Conservation (phyloP, 2,329 filamentous ascomycete species). For the Fulvia fulva region DNA sequence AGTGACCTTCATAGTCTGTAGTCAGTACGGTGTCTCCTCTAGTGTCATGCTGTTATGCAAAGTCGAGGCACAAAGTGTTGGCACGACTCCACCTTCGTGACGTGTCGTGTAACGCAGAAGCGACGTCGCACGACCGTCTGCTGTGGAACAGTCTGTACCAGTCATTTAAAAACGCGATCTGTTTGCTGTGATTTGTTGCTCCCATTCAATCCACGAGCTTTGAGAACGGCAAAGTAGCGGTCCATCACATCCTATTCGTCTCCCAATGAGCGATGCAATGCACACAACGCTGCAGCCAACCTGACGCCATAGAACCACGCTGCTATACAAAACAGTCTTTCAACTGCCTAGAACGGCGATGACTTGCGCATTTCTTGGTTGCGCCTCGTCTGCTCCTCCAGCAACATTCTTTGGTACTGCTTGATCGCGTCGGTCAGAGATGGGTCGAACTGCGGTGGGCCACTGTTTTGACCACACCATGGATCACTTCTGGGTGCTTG, state of each 20-base stretch:
- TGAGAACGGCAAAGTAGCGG: too few species aligned
- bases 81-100: background rate
- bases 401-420: constrained; percentile 16
- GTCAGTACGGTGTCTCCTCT: too few species aligned
- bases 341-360: background rate
- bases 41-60: too few species aligned
- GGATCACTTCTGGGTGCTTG: background rate
- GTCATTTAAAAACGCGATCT: background rate
- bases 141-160: background rate
- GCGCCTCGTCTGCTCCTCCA: constrained; percentile 12
- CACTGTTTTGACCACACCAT: background rate
- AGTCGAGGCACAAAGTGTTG: too few species aligned
- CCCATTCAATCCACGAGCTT: too few species aligned
- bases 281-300: background rate
- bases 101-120: background rate
- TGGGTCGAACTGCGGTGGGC: background rate
- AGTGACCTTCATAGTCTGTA: too few species aligned
- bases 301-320: background rate
- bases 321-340: background rate
- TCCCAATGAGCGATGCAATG: too few species aligned
- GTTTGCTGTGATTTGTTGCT: too few species aligned
- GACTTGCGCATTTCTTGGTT: constrained; percentile 1
- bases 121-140: background rate
- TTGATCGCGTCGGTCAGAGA: constrained; percentile 2
- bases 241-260: too few species aligned